Percentiles rank a stretch among this genome's conserved stretches.
These are phyloP conservation scores for Echites panduratus DNA, from an alignment of 257 asterid species.

Conservation along the genomic window DNA sequence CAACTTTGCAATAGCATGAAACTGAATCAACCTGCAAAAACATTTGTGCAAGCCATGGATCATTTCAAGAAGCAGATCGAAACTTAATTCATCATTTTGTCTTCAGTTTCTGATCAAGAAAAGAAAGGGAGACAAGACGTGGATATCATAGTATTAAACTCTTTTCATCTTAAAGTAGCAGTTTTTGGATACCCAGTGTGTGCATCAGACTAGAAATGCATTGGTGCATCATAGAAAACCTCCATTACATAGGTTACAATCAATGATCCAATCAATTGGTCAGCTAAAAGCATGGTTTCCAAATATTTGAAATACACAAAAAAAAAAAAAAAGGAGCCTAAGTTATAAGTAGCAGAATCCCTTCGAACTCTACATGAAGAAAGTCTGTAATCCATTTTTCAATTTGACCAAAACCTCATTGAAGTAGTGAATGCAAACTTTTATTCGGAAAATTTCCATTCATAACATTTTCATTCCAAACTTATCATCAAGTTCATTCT, in stretches of 20 bases:
- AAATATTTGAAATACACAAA: too few species aligned
- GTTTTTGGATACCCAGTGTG: not conserved
- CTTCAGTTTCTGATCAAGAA: not conserved
- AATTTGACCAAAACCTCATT: too few species aligned
- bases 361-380: too few species aligned
- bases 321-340: too few species aligned
- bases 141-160: not conserved
- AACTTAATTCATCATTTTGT: not conserved
- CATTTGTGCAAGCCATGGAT: not conserved
- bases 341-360: too few species aligned
- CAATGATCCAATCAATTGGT: not conserved
- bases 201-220: not conserved
- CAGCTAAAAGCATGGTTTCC: not conserved
- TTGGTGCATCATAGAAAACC: not conserved
- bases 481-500: too few species aligned
- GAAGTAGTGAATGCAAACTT: too few species aligned
- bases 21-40: slow-evolving; percentile 40
- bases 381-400: too few species aligned
- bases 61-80: not conserved
- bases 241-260: not conserved
- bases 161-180: not conserved
- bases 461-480: not conserved
- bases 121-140: not conserved
- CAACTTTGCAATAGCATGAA: slow-evolving; percentile 52
- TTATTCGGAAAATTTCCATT: too few species aligned